A percentile compares a stretch with the other conserved stretches of the same genome.
Evolutionary conservation across 2,329 filamentous ascomycete species (phyloP).

Genomic region (Nectriaceae sp.): DNA sequence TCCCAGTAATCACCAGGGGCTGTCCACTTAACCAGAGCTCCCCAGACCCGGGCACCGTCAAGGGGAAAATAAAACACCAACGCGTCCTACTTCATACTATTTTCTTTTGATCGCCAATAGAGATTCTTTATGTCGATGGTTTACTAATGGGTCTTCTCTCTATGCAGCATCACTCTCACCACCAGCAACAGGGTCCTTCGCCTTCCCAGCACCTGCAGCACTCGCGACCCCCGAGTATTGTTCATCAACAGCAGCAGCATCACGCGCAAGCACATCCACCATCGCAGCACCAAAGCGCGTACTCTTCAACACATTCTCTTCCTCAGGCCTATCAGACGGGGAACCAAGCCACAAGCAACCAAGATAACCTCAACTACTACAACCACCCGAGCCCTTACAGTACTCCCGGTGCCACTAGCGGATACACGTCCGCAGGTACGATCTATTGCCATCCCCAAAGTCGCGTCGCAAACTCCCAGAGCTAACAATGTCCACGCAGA

Average conservation of each 20-base stretch:
- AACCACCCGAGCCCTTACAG: constrained; percentile 82
- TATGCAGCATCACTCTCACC: constrained; percentile 77
- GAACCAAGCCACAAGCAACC: constrained; percentile 61
- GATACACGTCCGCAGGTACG: constrained; percentile 86
- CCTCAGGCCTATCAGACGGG: constrained; percentile 70
- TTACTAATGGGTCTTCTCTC: constrained; percentile 62
- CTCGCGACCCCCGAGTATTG: constrained; percentile 70
- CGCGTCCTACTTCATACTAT: constrained; percentile 46
- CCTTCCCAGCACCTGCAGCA: constrained; percentile 68
- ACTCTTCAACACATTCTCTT: constrained; percentile 66
- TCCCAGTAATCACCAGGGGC: constrained; percentile 50
- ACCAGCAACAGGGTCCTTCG: constrained; percentile 72
- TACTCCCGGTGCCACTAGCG: constrained; percentile 76
- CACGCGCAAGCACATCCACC: constrained; percentile 59
- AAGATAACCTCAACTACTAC: constrained; percentile 72
- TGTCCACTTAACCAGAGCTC: constrained; percentile 38
- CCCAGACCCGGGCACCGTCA: constrained; percentile 49
- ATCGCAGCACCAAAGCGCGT: constrained; percentile 65
- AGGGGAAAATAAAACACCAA: constrained; percentile 53
- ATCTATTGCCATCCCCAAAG: constrained; percentile 22
- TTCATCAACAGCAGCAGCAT: constrained; percentile 73
- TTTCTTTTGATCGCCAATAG: constrained; percentile 38
- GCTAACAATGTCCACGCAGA: constrained; percentile 41
- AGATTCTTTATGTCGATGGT: constrained; percentile 39
- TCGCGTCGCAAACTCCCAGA: constrained; percentile 10